Evolutionary conservation across 805 yeast species (phyloP).

Genomic region (Starmerella tilneyi): DNA sequence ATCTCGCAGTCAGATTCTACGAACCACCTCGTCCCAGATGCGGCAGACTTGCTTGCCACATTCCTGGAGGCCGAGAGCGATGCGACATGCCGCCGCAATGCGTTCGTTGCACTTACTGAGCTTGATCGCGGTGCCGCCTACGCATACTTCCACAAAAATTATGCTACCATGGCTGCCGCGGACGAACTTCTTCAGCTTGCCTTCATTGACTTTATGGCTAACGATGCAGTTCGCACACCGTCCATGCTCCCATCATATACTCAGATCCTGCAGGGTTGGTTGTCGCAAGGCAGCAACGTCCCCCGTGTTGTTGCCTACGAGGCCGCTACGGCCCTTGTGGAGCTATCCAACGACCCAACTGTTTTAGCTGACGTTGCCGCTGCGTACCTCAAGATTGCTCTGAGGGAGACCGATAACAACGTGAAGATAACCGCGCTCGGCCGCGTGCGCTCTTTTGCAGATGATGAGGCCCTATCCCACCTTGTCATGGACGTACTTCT

Average conservation of each 20-base stretch:
- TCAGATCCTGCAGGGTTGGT: constrained; percentile 57
- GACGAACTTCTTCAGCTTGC: constrained; percentile 84
- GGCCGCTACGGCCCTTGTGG: constrained; percentile 72
- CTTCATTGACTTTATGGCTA: constrained; percentile 81
- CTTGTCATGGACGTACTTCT: constrained; percentile 76
- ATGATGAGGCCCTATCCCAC: constrained; percentile 77
- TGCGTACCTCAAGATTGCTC: constrained; percentile 78
- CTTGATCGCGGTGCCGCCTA: constrained; percentile 79
- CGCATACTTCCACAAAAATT: constrained; percentile 64
- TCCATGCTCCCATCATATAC: constrained; percentile 62
- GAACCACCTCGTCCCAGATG: constrained; percentile 86
- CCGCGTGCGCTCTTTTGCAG: constrained; percentile 67
- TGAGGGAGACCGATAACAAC: constrained; percentile 88
- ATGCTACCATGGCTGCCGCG: constrained; percentile 47
- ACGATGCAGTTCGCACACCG: constrained; percentile 57
- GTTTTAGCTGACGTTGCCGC: constrained; percentile 69
- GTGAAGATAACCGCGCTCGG: constrained; percentile 87
- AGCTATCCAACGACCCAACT: constrained; percentile 46
- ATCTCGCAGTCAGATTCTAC: constrained; percentile 57
- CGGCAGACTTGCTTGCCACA: constrained; percentile 68
- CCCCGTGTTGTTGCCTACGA: constrained; percentile 61
- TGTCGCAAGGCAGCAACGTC: constrained; percentile 27
- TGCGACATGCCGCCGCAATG: constrained; percentile 89
- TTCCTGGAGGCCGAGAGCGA: constrained; percentile 78
- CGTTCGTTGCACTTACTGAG: constrained; percentile 75